phyloP scores from a whole-genome alignment of 257 asterid genomes.

The Buddleja alternifolia region DNA sequence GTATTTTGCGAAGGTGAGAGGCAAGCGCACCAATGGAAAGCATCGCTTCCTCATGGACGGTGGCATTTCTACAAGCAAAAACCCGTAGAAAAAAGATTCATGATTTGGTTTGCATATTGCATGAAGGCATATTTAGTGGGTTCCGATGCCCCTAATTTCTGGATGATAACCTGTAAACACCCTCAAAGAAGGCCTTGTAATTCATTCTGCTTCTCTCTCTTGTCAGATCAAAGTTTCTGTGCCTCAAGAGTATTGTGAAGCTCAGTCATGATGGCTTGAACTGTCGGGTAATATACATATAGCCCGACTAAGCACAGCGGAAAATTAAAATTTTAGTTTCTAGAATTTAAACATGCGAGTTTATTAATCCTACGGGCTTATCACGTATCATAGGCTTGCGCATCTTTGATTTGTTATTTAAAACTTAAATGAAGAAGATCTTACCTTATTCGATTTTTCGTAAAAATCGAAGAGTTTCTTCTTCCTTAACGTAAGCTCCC shows the following conservation, averaged over 20 bases:
- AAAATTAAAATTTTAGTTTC: too few species aligned
- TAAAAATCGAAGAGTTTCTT: too few species aligned
- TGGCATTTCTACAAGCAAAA: slow-evolving; percentile 80
- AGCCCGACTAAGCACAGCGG: too few species aligned
- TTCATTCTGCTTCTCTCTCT: slow-evolving; percentile 81
- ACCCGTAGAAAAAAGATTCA: slow-evolving; percentile 74
- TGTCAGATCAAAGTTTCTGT: slow-evolving; percentile 70
- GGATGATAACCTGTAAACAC: slow-evolving; percentile 80
- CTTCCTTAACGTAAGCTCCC: too few species aligned
- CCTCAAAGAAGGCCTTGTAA: slow-evolving; percentile 87
- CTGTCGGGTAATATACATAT: too few species aligned
- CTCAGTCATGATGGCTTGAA: slow-evolving; percentile 74
- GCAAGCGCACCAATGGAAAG: slow-evolving; percentile 95
- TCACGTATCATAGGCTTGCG: too few species aligned
- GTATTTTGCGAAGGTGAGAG: slow-evolving; percentile 68
- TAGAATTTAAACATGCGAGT: too few species aligned
- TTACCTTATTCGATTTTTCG: too few species aligned
- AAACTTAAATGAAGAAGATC: too few species aligned
- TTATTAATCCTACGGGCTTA: too few species aligned
- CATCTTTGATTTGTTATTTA: too few species aligned
- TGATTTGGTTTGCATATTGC: slow-evolving; percentile 83
- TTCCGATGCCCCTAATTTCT: slow-evolving; percentile 70
- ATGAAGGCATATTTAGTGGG: slow-evolving; percentile 61
- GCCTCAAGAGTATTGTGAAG: slow-evolving; percentile 78
- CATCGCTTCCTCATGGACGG: slow-evolving; percentile 94